Evolutionary conservation across 306 rosid species (phyloP).

Genomic region (Amphicarpaea edgeworthii): DNA sequence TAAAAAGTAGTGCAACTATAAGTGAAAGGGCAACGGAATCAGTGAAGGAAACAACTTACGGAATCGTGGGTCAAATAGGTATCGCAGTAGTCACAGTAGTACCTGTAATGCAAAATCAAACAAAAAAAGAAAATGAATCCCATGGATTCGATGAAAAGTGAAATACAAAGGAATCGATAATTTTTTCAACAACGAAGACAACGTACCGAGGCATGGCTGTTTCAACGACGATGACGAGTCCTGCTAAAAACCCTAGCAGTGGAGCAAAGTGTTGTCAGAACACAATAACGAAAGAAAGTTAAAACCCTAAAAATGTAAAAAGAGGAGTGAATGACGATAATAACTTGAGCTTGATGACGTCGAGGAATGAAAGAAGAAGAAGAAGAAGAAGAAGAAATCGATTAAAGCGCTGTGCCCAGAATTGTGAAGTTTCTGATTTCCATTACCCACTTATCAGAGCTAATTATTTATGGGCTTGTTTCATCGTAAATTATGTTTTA

Average conservation of each 20-base stretch:
- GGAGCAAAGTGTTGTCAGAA: neutral
- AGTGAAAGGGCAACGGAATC: neutral
- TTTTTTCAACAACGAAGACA: neutral
- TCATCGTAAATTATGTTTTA: neutral
- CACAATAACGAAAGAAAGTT: neutral
- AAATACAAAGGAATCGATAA: neutral
- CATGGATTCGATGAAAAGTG: constrained; percentile 1
- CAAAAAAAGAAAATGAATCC: neutral
- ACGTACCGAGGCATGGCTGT: constrained; percentile 52
- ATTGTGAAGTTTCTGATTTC: neutral
- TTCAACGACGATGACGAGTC: neutral
- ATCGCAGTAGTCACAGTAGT: constrained; percentile 91
- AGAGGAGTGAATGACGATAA: neutral
- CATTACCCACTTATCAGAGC: no score
- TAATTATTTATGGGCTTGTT: neutral
- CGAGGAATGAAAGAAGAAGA: neutral
- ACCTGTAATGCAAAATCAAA: constrained; percentile 50
- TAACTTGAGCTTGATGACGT: neutral
- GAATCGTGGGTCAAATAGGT: constrained; percentile 91
- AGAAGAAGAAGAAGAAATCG: no score
- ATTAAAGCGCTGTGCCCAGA: neutral
- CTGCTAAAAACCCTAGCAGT: constrained; percentile 32
- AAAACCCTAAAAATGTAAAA: neutral
- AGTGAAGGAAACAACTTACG: constrained; percentile 48
- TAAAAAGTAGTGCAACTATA: no score